phyloP scores from a whole-genome alignment of 2,329 filamentous ascomycete species.

The Pseudogymnoascus sp. region DNA sequence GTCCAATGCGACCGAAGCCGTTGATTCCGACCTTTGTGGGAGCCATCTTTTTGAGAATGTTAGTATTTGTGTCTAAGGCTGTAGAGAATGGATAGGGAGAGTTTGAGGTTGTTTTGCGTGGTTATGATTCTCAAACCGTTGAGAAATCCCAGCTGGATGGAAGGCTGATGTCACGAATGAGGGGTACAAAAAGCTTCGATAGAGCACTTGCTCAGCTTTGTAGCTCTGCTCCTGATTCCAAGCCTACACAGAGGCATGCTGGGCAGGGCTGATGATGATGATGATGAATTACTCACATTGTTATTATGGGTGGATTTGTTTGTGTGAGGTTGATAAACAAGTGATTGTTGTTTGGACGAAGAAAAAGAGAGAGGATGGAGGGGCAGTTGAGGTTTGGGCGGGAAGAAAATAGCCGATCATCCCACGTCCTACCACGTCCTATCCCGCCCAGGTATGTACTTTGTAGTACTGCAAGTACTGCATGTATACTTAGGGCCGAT shows the following conservation, averaged over 20 bases:
- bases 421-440: slow-evolving; percentile 1
- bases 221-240: not conserved
- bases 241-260: not conserved
- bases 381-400: slow-evolving; percentile 6
- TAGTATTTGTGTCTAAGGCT: not conserved
- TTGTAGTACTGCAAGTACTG: not conserved
- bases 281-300: not conserved
- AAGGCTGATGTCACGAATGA: slow-evolving; percentile 7
- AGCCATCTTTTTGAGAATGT: slow-evolving; percentile 37
- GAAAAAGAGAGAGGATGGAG: slow-evolving; percentile 7
- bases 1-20: slow-evolving; percentile 99
- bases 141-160: not conserved
- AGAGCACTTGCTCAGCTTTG: not conserved
- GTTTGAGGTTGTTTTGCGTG: not conserved
- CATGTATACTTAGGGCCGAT: slow-evolving; percentile 5
- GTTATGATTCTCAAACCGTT: not conserved
- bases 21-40: slow-evolving; percentile 85
- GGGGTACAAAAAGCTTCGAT: slow-evolving; percentile 3
- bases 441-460: not conserved
- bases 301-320: slow-evolving; percentile 6
- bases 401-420: slow-evolving; percentile 9
- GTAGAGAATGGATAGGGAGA: not conserved
- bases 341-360: slow-evolving; percentile 1
- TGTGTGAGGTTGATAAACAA: slow-evolving; percentile 3
- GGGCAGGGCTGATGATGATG: not conserved